A percentile compares a stretch with the other conserved stretches of the same genome.
These are phyloP conservation scores for Inga leiocalycina DNA, from an alignment of 306 rosid species.

Conservation along the genomic window DNA sequence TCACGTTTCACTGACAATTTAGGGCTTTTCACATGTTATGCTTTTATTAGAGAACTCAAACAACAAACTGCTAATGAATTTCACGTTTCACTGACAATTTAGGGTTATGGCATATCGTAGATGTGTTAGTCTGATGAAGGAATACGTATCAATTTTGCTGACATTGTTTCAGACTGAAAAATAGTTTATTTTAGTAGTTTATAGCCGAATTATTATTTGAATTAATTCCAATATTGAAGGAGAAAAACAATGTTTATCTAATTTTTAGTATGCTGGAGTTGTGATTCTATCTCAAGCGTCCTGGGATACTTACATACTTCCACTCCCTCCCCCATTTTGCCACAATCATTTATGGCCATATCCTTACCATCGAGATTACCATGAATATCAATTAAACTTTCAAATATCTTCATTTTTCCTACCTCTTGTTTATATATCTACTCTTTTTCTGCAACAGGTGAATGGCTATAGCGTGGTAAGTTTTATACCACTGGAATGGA, in stretches of 20 bases:
- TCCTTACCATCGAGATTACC: background rate
- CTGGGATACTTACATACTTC: background rate
- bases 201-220: conserved; percentile 4
- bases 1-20: conserved; percentile 5
- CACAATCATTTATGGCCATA: background rate
- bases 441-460: conserved; percentile 49
- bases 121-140: conserved; percentile 1
- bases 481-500: conserved; percentile 84
- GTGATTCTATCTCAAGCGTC: conserved; percentile 1
- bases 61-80: background rate
- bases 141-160: background rate
- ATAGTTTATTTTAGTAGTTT: conserved; percentile 4
- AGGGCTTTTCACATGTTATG: background rate
- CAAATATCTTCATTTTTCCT: background rate
- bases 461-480: conserved; percentile 73
- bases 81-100: conserved; percentile 4
- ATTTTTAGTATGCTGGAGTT: background rate
- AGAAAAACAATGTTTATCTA: background rate
- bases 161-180: conserved; percentile 5
- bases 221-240: conserved; percentile 2
- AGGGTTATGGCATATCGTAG: background rate
- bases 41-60: background rate
- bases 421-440: conserved; percentile 1
- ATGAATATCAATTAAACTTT: conserved; percentile 9
- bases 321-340: background rate